Percentiles rank a stretch among this genome's conserved stretches.
These are phyloP conservation scores for Yamadazyma atlantica DNA, from an alignment of 1,139 yeast species.

Conservation along the genomic window DNA sequence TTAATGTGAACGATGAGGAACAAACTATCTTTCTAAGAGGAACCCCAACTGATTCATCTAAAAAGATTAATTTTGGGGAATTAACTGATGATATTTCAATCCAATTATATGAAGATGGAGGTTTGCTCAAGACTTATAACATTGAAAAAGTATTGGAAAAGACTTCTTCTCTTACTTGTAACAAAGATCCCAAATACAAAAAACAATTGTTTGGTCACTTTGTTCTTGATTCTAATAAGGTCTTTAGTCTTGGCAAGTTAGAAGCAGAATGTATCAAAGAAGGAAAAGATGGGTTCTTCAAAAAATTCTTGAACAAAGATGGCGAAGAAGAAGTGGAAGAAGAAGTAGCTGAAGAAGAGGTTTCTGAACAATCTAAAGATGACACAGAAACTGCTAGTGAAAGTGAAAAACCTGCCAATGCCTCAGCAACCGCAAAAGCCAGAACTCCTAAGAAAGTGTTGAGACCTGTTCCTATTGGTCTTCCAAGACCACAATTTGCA, in stretches of 20 bases:
- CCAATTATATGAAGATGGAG: conserved; percentile 56
- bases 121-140: conserved; percentile 39
- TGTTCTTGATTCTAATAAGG: conserved; percentile 47
- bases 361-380: conserved; percentile 7
- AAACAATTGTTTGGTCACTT: conserved; percentile 43
- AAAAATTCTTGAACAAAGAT: conserved; percentile 26
- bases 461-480: conserved; percentile 18
- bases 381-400: conserved; percentile 7
- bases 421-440: conserved; percentile 17
- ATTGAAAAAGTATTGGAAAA: conserved; percentile 34
- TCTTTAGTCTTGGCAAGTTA: conserved; percentile 44
- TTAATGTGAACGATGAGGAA: conserved; percentile 32
- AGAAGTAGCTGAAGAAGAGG: conserved; percentile 15
- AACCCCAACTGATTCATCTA: conserved; percentile 26
- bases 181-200: conserved; percentile 29
- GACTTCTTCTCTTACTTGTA: conserved; percentile 43
- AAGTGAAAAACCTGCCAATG: conserved; percentile 15
- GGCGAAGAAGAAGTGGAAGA: conserved; percentile 16
- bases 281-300: conserved; percentile 25
- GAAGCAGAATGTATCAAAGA: conserved; percentile 39
- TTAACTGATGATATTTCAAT: conserved; percentile 34
- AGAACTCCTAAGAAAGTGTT: conserved; percentile 19
- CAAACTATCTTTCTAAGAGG: conserved; percentile 45
- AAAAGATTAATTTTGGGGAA: conserved; percentile 34
- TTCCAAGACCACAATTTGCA: conserved; percentile 35